Conservation (phyloP, 768 basidiomycete species). For the Tephrocybe sp. region DNA sequence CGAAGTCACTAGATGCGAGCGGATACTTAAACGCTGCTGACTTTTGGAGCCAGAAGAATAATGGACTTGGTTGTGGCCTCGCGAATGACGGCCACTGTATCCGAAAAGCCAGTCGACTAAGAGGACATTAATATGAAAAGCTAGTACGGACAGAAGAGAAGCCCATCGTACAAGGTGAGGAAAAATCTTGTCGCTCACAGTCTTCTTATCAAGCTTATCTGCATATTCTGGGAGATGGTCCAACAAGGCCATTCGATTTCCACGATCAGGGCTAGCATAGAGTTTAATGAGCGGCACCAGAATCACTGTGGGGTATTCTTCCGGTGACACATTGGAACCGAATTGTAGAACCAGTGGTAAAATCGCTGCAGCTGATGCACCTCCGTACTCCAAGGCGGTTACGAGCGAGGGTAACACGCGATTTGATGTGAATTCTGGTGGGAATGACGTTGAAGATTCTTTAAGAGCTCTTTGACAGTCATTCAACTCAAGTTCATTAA, state of each 20-base stretch:
- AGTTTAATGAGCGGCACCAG: slow-evolving; percentile 81
- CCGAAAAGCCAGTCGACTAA: slow-evolving; percentile 94
- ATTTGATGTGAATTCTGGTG: slow-evolving; percentile 80
- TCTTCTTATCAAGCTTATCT: slow-evolving; percentile 84
- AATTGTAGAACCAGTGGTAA: slow-evolving; percentile 84
- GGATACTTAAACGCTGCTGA: slow-evolving; percentile 21
- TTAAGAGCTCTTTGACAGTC: slow-evolving; percentile 58
- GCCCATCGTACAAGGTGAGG: slow-evolving; percentile 73
- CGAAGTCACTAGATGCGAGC: background rate
- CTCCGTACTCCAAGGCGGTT: slow-evolving; percentile 76
- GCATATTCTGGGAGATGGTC: slow-evolving; percentile 83
- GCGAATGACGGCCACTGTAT: slow-evolving; percentile 91
- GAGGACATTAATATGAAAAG: slow-evolving; percentile 3
- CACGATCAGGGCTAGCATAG: slow-evolving; percentile 88
- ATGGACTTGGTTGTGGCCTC: slow-evolving; percentile 94
- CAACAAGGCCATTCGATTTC: slow-evolving; percentile 90
- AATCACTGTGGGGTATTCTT: slow-evolving; percentile 69
- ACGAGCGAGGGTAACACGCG: slow-evolving; percentile 88
- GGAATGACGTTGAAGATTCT: slow-evolving; percentile 79
- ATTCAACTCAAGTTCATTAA: slow-evolving; percentile 9
- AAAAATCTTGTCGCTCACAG: slow-evolving; percentile 87
- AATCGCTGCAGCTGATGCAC: slow-evolving; percentile 72
- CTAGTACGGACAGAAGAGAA: background rate
- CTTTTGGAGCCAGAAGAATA: slow-evolving; percentile 82
- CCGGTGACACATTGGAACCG: slow-evolving; percentile 65